Evolutionary conservation across 805 yeast species (phyloP).

Genomic region (Zygosaccharomyces bailii): DNA sequence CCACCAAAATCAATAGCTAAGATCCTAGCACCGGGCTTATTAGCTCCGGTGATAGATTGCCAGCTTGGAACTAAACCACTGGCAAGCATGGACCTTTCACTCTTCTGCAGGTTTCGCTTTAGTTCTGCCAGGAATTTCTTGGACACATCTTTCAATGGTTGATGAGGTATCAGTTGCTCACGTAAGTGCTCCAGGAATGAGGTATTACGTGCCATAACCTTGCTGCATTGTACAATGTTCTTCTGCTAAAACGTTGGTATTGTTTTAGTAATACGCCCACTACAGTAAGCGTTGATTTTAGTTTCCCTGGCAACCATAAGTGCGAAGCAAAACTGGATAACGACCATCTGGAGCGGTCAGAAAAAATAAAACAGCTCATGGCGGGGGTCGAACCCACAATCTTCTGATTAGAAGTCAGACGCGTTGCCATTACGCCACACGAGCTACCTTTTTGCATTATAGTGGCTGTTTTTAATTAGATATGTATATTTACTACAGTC

Average conservation of each 20-base stretch:
- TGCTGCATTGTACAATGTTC: slow-evolving; percentile 3
- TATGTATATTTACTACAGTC: too few relatives aligned
- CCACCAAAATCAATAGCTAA: slow-evolving; percentile 34
- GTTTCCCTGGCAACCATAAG: slow-evolving; percentile 1
- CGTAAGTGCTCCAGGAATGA: slow-evolving; percentile 8
- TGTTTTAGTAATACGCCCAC: neutral
- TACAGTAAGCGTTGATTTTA: neutral
- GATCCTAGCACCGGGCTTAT: too few relatives aligned
- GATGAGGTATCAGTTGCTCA: slow-evolving; percentile 14
- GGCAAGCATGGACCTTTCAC: slow-evolving; percentile 25
- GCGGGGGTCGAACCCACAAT: slow-evolving; percentile 56
- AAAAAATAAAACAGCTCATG: slow-evolving; percentile 42
- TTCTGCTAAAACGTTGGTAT: too few relatives aligned
- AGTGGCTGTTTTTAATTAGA: too few relatives aligned
- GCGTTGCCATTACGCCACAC: slow-evolving; percentile 58
- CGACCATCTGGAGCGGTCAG: too few relatives aligned
- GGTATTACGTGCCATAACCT: neutral
- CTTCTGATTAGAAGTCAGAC: slow-evolving; percentile 56
- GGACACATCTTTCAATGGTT: slow-evolving; percentile 14
- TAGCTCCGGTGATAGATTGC: too few relatives aligned
- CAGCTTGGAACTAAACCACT: slow-evolving; percentile 6
- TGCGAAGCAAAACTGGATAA: neutral
- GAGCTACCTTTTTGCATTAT: slow-evolving; percentile 34
- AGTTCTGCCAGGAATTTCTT: slow-evolving; percentile 19
- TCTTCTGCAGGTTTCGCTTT: slow-evolving; percentile 16